phyloP scores from a whole-genome alignment of 1,139 yeast species.

The Sugiyamaella pinicola region DNA sequence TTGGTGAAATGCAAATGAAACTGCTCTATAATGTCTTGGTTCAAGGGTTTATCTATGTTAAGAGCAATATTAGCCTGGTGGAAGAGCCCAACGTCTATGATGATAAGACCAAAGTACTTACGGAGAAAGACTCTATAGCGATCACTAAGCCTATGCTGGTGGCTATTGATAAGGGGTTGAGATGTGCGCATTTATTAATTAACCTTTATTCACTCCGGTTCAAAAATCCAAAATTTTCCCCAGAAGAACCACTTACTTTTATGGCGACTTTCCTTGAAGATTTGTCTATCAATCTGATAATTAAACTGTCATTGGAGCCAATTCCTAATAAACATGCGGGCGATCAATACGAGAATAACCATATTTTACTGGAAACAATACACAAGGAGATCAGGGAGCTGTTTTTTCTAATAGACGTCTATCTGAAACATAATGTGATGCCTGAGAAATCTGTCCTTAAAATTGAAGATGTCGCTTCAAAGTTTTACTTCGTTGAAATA shows the following conservation, averaged over 20 bases:
- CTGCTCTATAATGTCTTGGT: slow-evolving; percentile 7
- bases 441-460: slow-evolving; percentile 10
- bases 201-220: background rate
- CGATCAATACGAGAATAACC: slow-evolving; percentile 1
- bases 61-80: slow-evolving; percentile 1
- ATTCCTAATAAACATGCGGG: background rate
- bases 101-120: background rate
- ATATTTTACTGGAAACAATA: background rate
- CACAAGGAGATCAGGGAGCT: slow-evolving; percentile 10
- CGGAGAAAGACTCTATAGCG: background rate
- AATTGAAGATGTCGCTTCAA: slow-evolving; percentile 12
- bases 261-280: slow-evolving; percentile 11
- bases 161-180: slow-evolving; percentile 13
- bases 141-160: slow-evolving; percentile 3
- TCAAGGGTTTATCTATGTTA: slow-evolving; percentile 7
- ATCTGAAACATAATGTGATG: slow-evolving; percentile 4
- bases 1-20: slow-evolving; percentile 1
- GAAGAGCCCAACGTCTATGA: background rate
- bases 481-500: slow-evolving; percentile 8
- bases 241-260: slow-evolving; percentile 8
- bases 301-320: background rate
- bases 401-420: slow-evolving; percentile 1
- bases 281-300: slow-evolving; percentile 3
- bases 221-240: slow-evolving; percentile 11
- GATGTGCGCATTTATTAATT: slow-evolving; percentile 3